Conservation (phyloP, 208 protist genomes). For the Angomonas deanei region DNA sequence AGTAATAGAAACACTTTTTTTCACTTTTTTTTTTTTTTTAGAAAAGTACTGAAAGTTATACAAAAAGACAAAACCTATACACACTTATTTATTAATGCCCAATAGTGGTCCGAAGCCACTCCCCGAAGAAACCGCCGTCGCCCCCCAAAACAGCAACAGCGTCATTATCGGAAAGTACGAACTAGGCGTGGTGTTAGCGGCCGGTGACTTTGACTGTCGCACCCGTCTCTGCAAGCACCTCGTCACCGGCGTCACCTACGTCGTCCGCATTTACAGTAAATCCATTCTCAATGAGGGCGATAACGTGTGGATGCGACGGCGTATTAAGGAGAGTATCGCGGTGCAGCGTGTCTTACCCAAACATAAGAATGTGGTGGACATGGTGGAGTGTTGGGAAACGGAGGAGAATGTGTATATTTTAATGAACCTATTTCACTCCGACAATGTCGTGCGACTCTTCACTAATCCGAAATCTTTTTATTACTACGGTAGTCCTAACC, state of each 20-base stretch:
- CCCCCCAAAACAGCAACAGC: background rate
- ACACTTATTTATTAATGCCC: background rate
- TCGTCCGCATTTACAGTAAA: constrained; percentile 82
- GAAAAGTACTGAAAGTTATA: background rate
- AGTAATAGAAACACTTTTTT: background rate
- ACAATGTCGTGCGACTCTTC: constrained; percentile 62
- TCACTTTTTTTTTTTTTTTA: no score
- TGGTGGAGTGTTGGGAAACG: constrained; percentile 84
- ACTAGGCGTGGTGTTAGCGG: constrained; percentile 62
- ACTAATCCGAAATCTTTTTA: no score
- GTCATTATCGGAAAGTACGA: constrained; percentile 86
- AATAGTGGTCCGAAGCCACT: background rate
- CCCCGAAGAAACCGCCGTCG: background rate
- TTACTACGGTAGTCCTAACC: background rate
- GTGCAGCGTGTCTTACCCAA: constrained; percentile 77
- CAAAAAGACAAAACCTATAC: background rate
- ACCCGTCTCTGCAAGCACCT: constrained; percentile 78
- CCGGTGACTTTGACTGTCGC: constrained; percentile 81
- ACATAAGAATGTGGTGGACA: constrained; percentile 80
- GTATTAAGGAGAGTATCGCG: constrained; percentile 68
- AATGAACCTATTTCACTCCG: constrained; percentile 75
- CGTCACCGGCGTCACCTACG: constrained; percentile 69
- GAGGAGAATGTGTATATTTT: constrained; percentile 76
- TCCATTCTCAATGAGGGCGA: constrained; percentile 39
- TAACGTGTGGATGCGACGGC: constrained; percentile 82